Evolutionary conservation across 192 early-diverging fungal species (phyloP).

Genomic region (Backusella tuberculispora): DNA sequence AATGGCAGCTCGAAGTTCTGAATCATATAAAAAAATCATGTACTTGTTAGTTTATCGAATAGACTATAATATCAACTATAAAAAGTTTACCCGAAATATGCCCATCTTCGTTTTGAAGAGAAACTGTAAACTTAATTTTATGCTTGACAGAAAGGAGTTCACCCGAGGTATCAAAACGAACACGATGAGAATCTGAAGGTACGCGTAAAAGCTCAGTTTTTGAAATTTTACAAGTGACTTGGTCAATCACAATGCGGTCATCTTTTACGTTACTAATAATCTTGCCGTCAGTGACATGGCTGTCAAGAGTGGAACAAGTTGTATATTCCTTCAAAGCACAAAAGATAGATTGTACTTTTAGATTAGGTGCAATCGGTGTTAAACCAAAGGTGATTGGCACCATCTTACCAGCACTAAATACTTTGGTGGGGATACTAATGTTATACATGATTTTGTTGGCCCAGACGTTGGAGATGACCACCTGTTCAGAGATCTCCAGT

Average conservation of each 20-base stretch:
- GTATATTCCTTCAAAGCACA: conserved; percentile 60
- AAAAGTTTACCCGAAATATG: conserved; percentile 40
- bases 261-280: conserved; percentile 18
- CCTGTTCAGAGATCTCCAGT: conserved; percentile 47
- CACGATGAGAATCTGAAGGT: background rate
- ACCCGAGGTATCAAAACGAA: conserved; percentile 30
- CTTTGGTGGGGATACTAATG: conserved; percentile 53
- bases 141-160: conserved; percentile 40
- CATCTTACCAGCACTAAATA: conserved; percentile 49
- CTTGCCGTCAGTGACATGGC: conserved; percentile 11
- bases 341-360: conserved; percentile 47
- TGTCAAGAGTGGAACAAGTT: conserved; percentile 39
- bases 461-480: conserved; percentile 62
- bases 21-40: background rate
- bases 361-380: conserved; percentile 47
- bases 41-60: background rate
- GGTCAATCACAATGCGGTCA: conserved; percentile 2
- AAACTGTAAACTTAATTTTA: conserved; percentile 40
- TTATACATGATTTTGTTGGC: conserved; percentile 58
- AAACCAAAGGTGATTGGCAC: conserved; percentile 56
- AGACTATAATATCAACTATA: background rate
- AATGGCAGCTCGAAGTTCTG: conserved; percentile 38
- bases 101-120: conserved; percentile 38
- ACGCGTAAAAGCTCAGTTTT: conserved; percentile 19
- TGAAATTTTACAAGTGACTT: background rate